These are phyloP conservation scores for Hordeum vulgare DNA, from an alignment of 176 grass and related monocot species.

Conservation along the genomic window MorexV3_pseudomolecules_assembly NC_058518.1:491765041-491765540, in stretches of 20 bases:
- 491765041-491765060: constrained; percentile 14
- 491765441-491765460: background rate
- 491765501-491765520: background rate
- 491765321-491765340: constrained; percentile 18
- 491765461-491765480: constrained; percentile 9
- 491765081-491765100: background rate
- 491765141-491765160: constrained; percentile 34
- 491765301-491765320: background rate
- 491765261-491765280: background rate
- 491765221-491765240: background rate
- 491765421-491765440: background rate
- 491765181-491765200: constrained; percentile 25
- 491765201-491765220: background rate
- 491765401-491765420: background rate
- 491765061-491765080: constrained; percentile 16
- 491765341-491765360: background rate
- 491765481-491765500: background rate
- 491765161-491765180: constrained; percentile 13
- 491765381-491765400: background rate
- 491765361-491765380: background rate
- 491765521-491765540: background rate
- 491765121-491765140: background rate
- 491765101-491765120: too few relatives aligned
- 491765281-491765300: background rate
- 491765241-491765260: background rate